phyloP scores from a whole-genome alignment of 2,329 filamentous ascomycete species.

The Fonsecaea multimorphosa region DNA sequence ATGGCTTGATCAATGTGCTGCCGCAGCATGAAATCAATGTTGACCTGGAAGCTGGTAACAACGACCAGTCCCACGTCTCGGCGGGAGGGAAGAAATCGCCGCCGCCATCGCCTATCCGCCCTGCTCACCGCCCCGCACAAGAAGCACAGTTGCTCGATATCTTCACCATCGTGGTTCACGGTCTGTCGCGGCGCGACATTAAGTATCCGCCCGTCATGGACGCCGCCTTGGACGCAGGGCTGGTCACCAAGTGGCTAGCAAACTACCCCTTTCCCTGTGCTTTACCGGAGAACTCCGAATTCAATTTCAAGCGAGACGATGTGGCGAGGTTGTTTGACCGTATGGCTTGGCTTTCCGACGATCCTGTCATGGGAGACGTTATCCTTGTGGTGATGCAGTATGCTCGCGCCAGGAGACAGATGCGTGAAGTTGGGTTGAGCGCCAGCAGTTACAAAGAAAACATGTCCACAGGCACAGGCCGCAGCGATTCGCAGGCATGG shows the following conservation, averaged over 20 bases:
- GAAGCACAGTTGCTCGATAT: constrained; percentile 55
- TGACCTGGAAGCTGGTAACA: not conserved
- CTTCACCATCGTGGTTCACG: constrained; percentile 67
- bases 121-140: constrained; percentile 45
- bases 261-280: constrained; percentile 72
- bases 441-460: constrained; percentile 49
- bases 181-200: constrained; percentile 49
- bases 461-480: not conserved
- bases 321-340: constrained; percentile 47
- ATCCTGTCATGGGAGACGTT: constrained; percentile 53
- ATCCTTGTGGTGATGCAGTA: constrained; percentile 48
- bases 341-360: constrained; percentile 51
- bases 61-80: constrained; percentile 39
- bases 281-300: constrained; percentile 45
- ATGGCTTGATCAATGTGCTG: constrained; percentile 36
- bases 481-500: constrained; percentile 5
- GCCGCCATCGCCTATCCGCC: constrained; percentile 35
- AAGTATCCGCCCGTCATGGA: constrained; percentile 43
- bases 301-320: constrained; percentile 54
- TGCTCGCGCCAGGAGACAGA: constrained; percentile 48
- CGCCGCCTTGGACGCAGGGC: constrained; percentile 64
- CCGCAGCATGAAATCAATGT: constrained; percentile 28
- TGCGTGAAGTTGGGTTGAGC: constrained; percentile 52
- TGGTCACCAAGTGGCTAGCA: constrained; percentile 76
- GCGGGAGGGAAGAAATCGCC: constrained; percentile 42